Evolutionary conservation across 257 asterid species (phyloP), one percentile per base, ranked within the genome.

Genomic region (Nicotiana otophora): DNA sequence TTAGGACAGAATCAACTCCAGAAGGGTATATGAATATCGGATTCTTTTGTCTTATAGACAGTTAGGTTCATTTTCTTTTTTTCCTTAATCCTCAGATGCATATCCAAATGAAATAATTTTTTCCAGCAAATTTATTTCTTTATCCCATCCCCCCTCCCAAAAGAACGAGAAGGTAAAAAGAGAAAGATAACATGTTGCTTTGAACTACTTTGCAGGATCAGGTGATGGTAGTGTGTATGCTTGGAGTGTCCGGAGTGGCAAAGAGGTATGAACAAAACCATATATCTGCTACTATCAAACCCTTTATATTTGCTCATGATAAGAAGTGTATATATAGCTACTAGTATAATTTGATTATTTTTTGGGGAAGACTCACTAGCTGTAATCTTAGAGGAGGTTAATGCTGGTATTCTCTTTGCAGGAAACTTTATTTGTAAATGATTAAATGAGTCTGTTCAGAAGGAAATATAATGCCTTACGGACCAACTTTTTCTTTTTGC

Each of bases 211-310:
- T 90, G 80, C 92, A 95, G 99, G 99, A 85, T 94, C 98, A 81
- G 99, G 98, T 54, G 97, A 96, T 84, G 98, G 99, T 70, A 96
- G 93, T 87, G 97, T 96, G 66, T 94, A 86, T 90, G 98, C 92
- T 84, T 96, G 98, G 98, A 92, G 93, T 86, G 97, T 92, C 81
- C 94, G 98, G 84, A 94, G 92, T 80, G 98, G 99, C 84, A 94
- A 94, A 91, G 98, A 96, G 86, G 98, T 95, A 91, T 12, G 87
- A 16, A 15, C 63, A 26, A n/a, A 75, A 28, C 17, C 46, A 28
- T 66, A 12, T 80, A 10, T 23, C 79, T 72, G 61, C 79, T 72
- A 23, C 34, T 72, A 46, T 72, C 15, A 46, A 72, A 46, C n/a
- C 48, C 54, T 54, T 17, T 36, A 34, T 55, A 16, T 28, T 46